Base-by-base conservation (phyloP, 768 basidiomycete genomes). In the Pleurotus tuoliensis region DNA sequence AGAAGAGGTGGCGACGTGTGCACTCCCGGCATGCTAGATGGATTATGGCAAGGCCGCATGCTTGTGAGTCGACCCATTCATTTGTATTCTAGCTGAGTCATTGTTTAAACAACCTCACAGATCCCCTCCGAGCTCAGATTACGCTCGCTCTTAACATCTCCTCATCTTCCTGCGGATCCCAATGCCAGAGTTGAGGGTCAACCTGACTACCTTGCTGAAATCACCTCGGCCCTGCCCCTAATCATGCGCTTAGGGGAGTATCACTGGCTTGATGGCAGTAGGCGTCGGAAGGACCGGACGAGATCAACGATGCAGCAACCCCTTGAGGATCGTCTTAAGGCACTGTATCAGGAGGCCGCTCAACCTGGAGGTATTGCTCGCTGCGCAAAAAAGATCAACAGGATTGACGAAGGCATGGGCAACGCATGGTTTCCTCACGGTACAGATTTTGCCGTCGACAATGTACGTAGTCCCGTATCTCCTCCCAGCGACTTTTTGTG, bases 31-130 rank as follows among this genome's bases (percentile, higher is more conserved):
- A 63, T 73, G 2, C 70, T 87, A 61, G 67, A 66, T 24, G 87
- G 87, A 3, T 69, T 79, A 4, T 88, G 82, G 84, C 77, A 84
- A 57, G 88, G 88, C 3, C 73, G 82, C 16, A 76, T 86, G 67
- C 69, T 83, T 55, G 86, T 88, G 52, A 57, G 84, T 78, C 5
- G 16, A 2, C 30, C 11, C 30, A 34, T 34, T 34, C 4, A 34
- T 34, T 8, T 34, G 11, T 34, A 11, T 11, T 34, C 30, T 11
- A 34, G 7, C 11, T 11, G 30, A 11, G 11, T 34, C 30, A 34
- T 34, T 34, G 30, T 11, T 34, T 9, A 11, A 34, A 9, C 30
- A 11, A 9, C 8, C 30, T 9, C 30, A 11, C 3, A 34, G 30
- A 34, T 34, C 30, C 8, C 30, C 30, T 34, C 30, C 11, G 30